Evolutionary conservation across 2,329 filamentous ascomycete genomes (phyloP), one percentile per base, ranked within the genome.

Genomic region (Fusarium brachygibbosum): DNA sequence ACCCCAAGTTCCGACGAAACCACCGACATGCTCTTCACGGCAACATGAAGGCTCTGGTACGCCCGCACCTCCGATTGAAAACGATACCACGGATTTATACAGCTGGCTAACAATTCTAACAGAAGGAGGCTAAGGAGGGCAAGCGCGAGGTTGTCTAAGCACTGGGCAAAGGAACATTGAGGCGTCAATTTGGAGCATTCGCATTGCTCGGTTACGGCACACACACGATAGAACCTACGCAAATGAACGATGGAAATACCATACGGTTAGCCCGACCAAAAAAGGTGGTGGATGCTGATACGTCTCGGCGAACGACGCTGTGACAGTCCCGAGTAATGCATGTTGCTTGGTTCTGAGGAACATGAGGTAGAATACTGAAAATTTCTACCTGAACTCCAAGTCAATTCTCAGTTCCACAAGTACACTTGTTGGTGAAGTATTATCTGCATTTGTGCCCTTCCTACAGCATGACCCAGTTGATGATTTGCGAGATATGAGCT

Each of bases 1-100:
- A 99, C 87, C 94, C 96, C 83, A 99, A 99, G 91, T 99, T 99
- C 90, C 92, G 96, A 85, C 92, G 96, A 87, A 99, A 99, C 90
- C 96, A 99, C 89, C 93, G 94, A 88, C 95, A 99, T 90, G 96
- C 96, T 85, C 94, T 98, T 74, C 96, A 98, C 89, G 96, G 96
- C 84, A 99, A 94, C 83, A 94, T 93, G 89, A 97, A 93, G 88
- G 96, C 96, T 82, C 87, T 99, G 88, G 95, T 98, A 91, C 80
- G 92, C 68, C 45, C 34, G 49, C 28, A 32, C 37, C 49, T 38
- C 38, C 58, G 62, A 65, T 35, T 41, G 38, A 59, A 55, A n/a
- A 19, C 63, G 40, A 52, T n/a, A 19, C 38, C 31, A 32, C 31
- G 35, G 13, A 42, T 32, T 34, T 34, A 48, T 42, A 45, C 53